Base-by-base conservation (phyloP, 1,284 basidiomycete species). In the Sparassis latifolia region DNA sequence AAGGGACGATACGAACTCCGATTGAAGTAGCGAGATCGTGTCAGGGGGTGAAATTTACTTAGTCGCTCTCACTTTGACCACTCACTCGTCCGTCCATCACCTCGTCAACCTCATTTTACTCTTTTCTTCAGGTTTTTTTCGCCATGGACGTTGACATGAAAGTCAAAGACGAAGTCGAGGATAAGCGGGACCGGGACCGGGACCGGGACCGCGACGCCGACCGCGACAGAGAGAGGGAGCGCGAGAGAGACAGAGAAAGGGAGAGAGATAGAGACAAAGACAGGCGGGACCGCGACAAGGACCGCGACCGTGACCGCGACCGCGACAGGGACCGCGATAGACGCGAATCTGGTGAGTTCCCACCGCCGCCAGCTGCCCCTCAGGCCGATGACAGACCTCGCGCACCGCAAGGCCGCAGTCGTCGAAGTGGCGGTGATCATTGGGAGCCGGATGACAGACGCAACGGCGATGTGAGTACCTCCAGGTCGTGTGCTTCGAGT, bases 101-200 rank as follows among this genome's bases (percentile, higher is more conserved):
- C 12, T 7, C 38, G 6, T 12, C 33, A 39, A 33, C 28, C 31
- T 40, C 38, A 38, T 38, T 9, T 38, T n/a, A 9, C 35, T n/a
- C n/a, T n/a, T 4, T 28, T 12, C 33, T 33, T 42, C 12, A 28
- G 27, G 9, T 7, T n/a, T 42, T 43, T 47, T 48, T 53, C 20
- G 61, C 41, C 59, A 89, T 89, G 86, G 86, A 89, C 65, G 76
- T 87, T 55, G 86, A 88, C 56, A 87, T 86, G 84, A 84, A 85
- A 67, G 71, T 67, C 59, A 87, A 86, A 64, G 84, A 86, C 46
- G 82, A 86, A 39, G 67, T 72, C 5, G 84, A 86, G 32, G 82
- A 82, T 46, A 76, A 78, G 64, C 58, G 63, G 44, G 64, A 66
- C 12, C 60, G 64, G 50, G 69, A 68, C 45, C 62, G 70, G 42